Conservation (phyloP, 1,139 yeast species). For the Kluyveromyces marxianus region DNA sequence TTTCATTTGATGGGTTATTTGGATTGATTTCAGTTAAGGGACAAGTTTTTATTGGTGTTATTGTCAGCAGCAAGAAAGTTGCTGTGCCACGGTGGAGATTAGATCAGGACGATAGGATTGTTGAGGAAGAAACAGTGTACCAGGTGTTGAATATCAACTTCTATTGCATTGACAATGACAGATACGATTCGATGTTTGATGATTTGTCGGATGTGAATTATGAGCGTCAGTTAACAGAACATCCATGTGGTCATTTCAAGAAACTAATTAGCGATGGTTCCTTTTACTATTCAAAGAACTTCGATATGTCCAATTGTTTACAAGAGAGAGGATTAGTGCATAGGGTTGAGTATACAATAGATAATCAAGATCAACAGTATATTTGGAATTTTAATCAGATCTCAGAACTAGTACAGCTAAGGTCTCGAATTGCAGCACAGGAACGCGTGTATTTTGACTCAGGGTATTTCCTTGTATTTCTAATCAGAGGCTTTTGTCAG, state of each 20-base stretch:
- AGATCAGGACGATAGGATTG: conserved; percentile 11
- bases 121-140: conserved; percentile 43
- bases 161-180: conserved; percentile 52
- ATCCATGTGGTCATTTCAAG: conserved; percentile 53
- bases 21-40: conserved; percentile 54
- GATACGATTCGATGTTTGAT: conserved; percentile 38
- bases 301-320: conserved; percentile 54
- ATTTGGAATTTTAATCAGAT: conserved; percentile 62
- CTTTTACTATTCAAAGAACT: conserved; percentile 57
- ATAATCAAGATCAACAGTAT: conserved; percentile 45
- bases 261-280: conserved; percentile 54
- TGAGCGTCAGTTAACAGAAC: conserved; percentile 38
- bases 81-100: conserved; percentile 46
- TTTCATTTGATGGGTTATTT: conserved; percentile 45
- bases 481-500: conserved; percentile 61
- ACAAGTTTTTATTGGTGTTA: conserved; percentile 48
- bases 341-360: conserved; percentile 36
- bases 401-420: conserved; percentile 49
- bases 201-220: conserved; percentile 27
- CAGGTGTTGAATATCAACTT: conserved; percentile 53
- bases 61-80: conserved; percentile 47
- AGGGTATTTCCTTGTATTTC: conserved; percentile 50
- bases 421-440: conserved; percentile 44
- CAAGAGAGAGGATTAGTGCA: conserved; percentile 45
- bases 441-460: conserved; percentile 48